A percentile compares a stretch with the other conserved stretches of the same genome.
Evolutionary conservation across 371 early-diverging fungal species (phyloP).

Genomic region (Capillidium rhysosporum): DNA sequence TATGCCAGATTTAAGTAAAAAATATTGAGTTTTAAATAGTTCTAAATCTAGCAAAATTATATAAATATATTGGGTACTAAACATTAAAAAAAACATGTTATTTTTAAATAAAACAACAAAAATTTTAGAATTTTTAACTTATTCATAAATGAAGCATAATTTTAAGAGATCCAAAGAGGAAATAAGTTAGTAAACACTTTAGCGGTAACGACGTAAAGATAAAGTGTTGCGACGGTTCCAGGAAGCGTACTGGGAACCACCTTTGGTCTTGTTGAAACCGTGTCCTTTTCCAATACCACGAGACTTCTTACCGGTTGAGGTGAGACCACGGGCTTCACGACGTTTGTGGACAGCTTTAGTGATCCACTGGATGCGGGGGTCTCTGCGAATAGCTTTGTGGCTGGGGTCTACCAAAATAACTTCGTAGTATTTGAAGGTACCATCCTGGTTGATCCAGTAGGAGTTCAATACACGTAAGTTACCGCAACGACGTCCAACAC

Average conservation of each 20-base stretch:
- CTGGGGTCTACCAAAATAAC: slow-evolving; percentile 95
- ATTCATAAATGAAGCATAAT: no score
- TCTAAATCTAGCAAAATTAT: no score
- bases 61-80: no score
- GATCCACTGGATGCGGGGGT: slow-evolving; percentile 98
- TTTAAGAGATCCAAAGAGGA: no score
- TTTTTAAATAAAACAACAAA: no score
- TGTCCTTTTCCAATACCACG: slow-evolving; percentile 98
- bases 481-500: slow-evolving; percentile 87
- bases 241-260: slow-evolving; percentile 73
- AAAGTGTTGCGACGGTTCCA: slow-evolving; percentile 63
- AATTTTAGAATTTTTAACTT: no score
- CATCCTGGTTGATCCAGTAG: slow-evolving; percentile 98
- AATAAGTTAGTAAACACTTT: slow-evolving; percentile 15
- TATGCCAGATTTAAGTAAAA: no score
- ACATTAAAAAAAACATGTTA: no score
- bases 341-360: slow-evolving; percentile 93
- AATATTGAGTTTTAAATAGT: no score
- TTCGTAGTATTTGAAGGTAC: slow-evolving; percentile 97
- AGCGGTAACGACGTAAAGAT: slow-evolving; percentile 64
- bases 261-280: slow-evolving; percentile 93
- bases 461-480: slow-evolving; percentile 95
- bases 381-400: slow-evolving; percentile 95
- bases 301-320: slow-evolving; percentile 90
- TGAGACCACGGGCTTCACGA: slow-evolving; percentile 96